These are phyloP conservation scores for Millerozyma acaciae DNA, from an alignment of 805 yeast genomes.

Conservation along the genomic window DNA sequence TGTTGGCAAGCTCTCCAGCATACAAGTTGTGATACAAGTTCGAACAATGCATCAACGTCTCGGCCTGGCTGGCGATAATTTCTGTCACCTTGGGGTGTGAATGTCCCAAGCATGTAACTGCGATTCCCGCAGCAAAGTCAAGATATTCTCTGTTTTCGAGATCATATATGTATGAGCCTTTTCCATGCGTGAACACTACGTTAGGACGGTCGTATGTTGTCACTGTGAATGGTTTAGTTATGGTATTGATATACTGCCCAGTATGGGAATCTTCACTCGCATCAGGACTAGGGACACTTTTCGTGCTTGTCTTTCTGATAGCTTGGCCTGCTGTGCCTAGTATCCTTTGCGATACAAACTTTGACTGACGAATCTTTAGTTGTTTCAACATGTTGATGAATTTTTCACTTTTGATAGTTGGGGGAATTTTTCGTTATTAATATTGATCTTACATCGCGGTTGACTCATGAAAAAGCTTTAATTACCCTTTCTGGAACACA, in stretches of 20 bases:
- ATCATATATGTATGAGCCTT: conserved; percentile 80
- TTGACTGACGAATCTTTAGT: no score
- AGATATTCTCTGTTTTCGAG: conserved; percentile 71
- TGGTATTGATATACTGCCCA: conserved; percentile 40
- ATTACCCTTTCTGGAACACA: conserved; percentile 4
- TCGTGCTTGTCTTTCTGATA: no score
- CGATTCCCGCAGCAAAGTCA: conserved; percentile 95
- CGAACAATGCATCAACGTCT: conserved; percentile 73
- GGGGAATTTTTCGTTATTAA: background rate
- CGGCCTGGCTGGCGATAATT: conserved; percentile 68
- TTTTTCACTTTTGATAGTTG: background rate
- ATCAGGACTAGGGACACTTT: conserved; percentile 25
- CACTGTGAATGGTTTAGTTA: conserved; percentile 53
- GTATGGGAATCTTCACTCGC: conserved; percentile 30
- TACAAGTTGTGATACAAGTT: conserved; percentile 82
- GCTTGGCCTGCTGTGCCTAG: no score
- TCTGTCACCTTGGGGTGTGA: conserved; percentile 70
- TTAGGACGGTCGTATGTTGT: conserved; percentile 81
- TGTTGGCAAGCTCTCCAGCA: conserved; percentile 74
- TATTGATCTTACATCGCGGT: conserved; percentile 31
- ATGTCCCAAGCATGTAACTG: conserved; percentile 95
- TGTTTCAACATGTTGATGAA: no score
- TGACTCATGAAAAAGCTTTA: conserved; percentile 21
- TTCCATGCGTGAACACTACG: conserved; percentile 72
- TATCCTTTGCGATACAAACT: no score